A percentile compares a stretch with the other conserved stretches of the same genome.
Evolutionary conservation across 179 eudicot genomes (phyloP).

Genomic region (Vitellaria paradoxa): DNA sequence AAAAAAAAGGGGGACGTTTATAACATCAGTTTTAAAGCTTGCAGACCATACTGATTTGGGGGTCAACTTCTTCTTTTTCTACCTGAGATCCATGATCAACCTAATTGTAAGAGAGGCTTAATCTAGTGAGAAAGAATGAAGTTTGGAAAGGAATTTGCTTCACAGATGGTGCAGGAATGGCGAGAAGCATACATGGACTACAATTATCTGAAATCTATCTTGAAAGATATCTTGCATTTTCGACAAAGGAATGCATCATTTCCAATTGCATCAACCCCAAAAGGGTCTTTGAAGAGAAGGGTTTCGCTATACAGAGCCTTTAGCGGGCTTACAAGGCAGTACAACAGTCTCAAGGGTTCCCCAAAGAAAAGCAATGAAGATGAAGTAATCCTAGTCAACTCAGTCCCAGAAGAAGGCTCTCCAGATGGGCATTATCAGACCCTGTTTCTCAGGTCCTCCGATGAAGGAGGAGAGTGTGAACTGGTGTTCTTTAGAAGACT

Average conservation of each 20-base stretch:
- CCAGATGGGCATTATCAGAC: constrained; percentile 35
- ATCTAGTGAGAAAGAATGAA: constrained; percentile 24
- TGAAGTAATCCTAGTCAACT: constrained; percentile 34
- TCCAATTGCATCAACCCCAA: not conserved
- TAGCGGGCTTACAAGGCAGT: constrained; percentile 33
- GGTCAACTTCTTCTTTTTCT: not conserved
- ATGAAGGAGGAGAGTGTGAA: constrained; percentile 65
- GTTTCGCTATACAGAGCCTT: constrained; percentile 27
- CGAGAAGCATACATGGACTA: constrained; percentile 40
- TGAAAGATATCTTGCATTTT: constrained; percentile 26
- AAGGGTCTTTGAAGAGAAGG: constrained; percentile 16
- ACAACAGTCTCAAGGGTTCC: not conserved
- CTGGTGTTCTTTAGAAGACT: constrained; percentile 54
- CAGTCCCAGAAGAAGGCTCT: constrained; percentile 16
- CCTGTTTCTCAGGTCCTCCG: constrained; percentile 51
- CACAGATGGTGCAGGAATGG: constrained; percentile 48
- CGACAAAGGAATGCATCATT: not conserved
- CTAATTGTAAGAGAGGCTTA: not conserved
- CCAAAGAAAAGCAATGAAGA: constrained; percentile 20
- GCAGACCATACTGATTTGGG: too few relatives aligned
- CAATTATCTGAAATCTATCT: constrained; percentile 18
- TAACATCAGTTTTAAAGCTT: too few relatives aligned
- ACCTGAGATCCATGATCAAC: not conserved
- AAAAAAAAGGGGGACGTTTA: not conserved
- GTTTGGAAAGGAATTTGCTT: constrained; percentile 37